Conservation (phyloP, 2,329 filamentous ascomycete genomes). For the Lecanicillium sp. region DNA sequence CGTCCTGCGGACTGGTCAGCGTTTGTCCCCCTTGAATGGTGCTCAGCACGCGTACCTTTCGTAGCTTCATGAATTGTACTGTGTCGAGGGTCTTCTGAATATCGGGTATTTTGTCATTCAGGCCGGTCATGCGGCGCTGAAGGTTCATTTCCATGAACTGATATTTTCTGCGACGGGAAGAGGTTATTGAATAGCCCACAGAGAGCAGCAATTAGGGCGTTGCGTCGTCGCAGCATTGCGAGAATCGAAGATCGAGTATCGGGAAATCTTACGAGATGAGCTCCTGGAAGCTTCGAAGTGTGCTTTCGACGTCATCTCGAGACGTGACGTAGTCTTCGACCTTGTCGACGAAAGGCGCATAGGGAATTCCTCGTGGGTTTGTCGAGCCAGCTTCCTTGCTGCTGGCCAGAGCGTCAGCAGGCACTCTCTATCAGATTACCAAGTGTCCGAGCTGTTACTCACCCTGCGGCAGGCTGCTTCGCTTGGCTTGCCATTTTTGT, state of each 20-base stretch:
- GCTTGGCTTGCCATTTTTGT: constrained; percentile 33
- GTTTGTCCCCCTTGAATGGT: background rate
- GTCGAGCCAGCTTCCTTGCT: constrained; percentile 47
- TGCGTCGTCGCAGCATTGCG: background rate
- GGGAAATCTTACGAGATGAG: constrained; percentile 71
- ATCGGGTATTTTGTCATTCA: constrained; percentile 94
- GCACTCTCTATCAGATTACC: too few relatives aligned
- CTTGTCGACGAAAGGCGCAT: constrained; percentile 78
- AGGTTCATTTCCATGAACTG: constrained; percentile 99
- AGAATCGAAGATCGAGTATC: background rate
- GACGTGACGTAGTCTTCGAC: constrained; percentile 82
- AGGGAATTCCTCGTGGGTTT: constrained; percentile 77
- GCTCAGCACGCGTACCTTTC: constrained; percentile 46
- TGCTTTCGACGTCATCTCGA: constrained; percentile 70
- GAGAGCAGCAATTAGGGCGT: background rate
- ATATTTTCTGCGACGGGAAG: constrained; percentile 66
- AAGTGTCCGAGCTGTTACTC: constrained; percentile 8
- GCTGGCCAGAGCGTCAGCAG: constrained; percentile 10
- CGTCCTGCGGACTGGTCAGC: constrained; percentile 29
- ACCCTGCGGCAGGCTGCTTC: constrained; percentile 29
- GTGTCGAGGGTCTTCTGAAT: constrained; percentile 94
- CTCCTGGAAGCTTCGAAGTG: constrained; percentile 78
- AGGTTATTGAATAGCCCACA: constrained; percentile 3
- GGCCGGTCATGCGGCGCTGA: constrained; percentile 68
- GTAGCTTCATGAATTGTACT: constrained; percentile 73